Evolutionary conservation across 1,139 yeast species (phyloP).

Genomic region (Torulaspora globosa): DNA sequence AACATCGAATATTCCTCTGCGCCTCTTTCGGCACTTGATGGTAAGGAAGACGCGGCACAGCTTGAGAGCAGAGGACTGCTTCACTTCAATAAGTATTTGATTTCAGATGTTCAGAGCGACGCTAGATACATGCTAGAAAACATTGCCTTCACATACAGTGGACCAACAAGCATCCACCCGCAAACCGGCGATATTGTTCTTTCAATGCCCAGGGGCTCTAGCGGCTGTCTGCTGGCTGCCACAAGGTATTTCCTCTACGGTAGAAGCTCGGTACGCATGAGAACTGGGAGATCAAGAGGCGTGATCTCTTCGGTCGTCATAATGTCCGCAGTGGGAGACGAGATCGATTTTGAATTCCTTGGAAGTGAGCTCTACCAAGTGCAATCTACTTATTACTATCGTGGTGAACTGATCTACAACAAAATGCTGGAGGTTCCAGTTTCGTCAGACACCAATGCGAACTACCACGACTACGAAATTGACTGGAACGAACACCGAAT

Average conservation of each 20-base stretch:
- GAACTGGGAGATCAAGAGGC: slow-evolving; percentile 45
- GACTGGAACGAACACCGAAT: slow-evolving; percentile 79
- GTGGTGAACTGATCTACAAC: slow-evolving; percentile 67
- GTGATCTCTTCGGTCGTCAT: slow-evolving; percentile 81
- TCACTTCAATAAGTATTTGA: slow-evolving; percentile 28
- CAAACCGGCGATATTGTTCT: slow-evolving; percentile 21
- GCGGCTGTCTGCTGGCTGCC: slow-evolving; percentile 34
- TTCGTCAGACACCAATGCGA: slow-evolving; percentile 51
- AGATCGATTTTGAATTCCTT: slow-evolving; percentile 81
- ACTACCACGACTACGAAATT: slow-evolving; percentile 72
- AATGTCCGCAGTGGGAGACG: slow-evolving; percentile 85
- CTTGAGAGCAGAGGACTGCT: slow-evolving; percentile 24
- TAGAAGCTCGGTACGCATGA: slow-evolving; percentile 29
- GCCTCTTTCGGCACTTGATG: slow-evolving; percentile 8
- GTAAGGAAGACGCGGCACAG: slow-evolving; percentile 9
- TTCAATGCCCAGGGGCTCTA: slow-evolving; percentile 35
- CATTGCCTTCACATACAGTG: slow-evolving; percentile 35
- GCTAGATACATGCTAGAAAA: slow-evolving; percentile 27
- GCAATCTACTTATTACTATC: slow-evolving; percentile 76
- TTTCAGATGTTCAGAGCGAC: slow-evolving; percentile 18
- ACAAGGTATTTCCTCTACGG: slow-evolving; percentile 35
- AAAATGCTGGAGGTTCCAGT: slow-evolving; percentile 42
- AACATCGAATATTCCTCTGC: slow-evolving; percentile 12
- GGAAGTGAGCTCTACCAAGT: slow-evolving; percentile 65
- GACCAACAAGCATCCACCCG: slow-evolving; percentile 21